Evolutionary conservation across 2,329 filamentous ascomycete species (phyloP), one percentile per base, ranked within the genome.

Genomic region (Kalmusia sp.): DNA sequence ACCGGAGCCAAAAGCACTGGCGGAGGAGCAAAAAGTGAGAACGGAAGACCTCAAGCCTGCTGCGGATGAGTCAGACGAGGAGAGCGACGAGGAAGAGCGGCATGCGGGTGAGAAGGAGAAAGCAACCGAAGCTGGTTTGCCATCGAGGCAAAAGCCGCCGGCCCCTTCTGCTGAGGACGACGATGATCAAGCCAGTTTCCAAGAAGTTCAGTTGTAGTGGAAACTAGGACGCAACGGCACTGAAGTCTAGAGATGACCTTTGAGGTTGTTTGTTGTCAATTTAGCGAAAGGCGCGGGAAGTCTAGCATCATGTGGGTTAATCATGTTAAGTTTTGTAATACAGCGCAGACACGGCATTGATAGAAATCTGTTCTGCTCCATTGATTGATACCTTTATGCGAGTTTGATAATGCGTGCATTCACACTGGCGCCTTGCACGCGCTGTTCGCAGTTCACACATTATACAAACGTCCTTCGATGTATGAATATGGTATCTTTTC

Each of bases 1-100:
- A 3, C 56, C 68, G 25, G 71, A 69, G 50, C 71, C 62, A 19
- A 73, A 67, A 63, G 59, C 58, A 15, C 62, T 66, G 43, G 41
- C 63, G 24, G 69, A 69, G 21, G 68, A 73, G 56, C 68, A 70
- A 41, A 74, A 73, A 41, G 64, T 70, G 17, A 61, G 69, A 47
- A 67, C 70, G 6, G 68, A 72, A 40, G 67, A 73, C 25, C 33
- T 72, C 27, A 72, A 68, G 45, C 65, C 65, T 4, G 48, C 51
- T 30, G 46, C 38, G 2, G 60, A 49, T 14, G 63, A 68, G 21
- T 54, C 65, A 25, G 67, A 69, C 43, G 61, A 66, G 48, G 67
- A 58, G 27, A 65, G 59, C 31, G 58, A 56, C 22, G 62, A 65
- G 14, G 65, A 64, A 21, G 67, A 58, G 52, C 62, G 59, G 49